Evolutionary conservation across 495 filamentous ascomycete species (phyloP), one percentile per base, ranked within the genome.

Genomic region (Xylaria longipes): DNA sequence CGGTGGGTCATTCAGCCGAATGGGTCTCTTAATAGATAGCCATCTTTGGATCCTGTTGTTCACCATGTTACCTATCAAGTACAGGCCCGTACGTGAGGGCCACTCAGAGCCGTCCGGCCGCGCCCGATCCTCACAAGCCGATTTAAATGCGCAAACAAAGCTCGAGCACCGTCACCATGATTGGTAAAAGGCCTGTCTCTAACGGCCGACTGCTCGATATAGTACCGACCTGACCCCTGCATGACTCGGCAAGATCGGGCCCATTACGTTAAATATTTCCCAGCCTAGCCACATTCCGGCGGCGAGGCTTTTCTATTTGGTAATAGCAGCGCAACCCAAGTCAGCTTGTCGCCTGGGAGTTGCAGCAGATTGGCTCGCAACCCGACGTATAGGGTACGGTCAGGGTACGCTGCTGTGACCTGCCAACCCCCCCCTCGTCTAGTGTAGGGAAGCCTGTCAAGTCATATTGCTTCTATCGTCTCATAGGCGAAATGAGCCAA

Each of bases 231-330:
- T 64, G 54, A 78, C 76, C 75, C 75, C 77, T 79, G 77, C 70
- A 77, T 78, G 79, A 80, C 76, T 82, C 80, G 82, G 79, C 74
- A 79, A 73, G 70, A 72, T 76, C 79, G 75, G 79, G 76, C 72
- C 79, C 79, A 86, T 86, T 86, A 86, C 84, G 84, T 86, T 83
- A 86, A 76, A 82, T 74, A 79, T 82, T 84, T 81, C 82, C 78
- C 77, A 77, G 71, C 79, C 71, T 77, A 80, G 73, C 76, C 73
- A 69, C 62, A 75, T 71, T 74, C 79, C 72, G 75, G 72, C 69
- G 71, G 66, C 66, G 68, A 41, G 45, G 67, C 66, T 60, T 76
- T 86, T 85, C 81, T 77, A 84, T 86, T 83, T 84, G 81, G 82
- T 86, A 85, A 86, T 86, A 74, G 73, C 25, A 70, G 70, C 61